Conservation (phyloP, 2,329 filamentous ascomycete species). For the Pseudocercospora ulei region DNA sequence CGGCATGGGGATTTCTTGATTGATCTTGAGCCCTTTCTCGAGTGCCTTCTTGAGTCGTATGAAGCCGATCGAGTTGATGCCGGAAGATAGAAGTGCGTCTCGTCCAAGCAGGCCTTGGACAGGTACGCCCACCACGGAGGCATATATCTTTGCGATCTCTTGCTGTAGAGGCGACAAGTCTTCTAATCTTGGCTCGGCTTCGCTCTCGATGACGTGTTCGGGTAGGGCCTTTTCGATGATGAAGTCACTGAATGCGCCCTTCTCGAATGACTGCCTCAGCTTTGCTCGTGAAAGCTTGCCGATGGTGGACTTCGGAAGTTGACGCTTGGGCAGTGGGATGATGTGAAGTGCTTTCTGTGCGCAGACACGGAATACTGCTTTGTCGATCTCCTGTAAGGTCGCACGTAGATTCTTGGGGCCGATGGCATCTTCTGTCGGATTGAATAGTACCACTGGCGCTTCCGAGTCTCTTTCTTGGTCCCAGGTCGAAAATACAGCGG, state of each 20-base stretch:
- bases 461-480: slow-evolving; percentile 20
- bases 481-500: slow-evolving; percentile 22
- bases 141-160: slow-evolving; percentile 20
- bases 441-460: slow-evolving; percentile 21
- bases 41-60: slow-evolving; percentile 23
- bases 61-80: slow-evolving; percentile 19
- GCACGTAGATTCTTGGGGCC: slow-evolving; percentile 16
- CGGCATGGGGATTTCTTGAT: slow-evolving; percentile 20
- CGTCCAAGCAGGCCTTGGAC: slow-evolving; percentile 14
- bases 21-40: slow-evolving; percentile 19
- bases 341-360: slow-evolving; percentile 20
- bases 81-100: slow-evolving; percentile 18
- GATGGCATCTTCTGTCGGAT: slow-evolving; percentile 21
- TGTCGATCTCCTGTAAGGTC: slow-evolving; percentile 18
- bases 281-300: slow-evolving; percentile 25
- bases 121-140: slow-evolving; percentile 13
- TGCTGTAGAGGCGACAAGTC: slow-evolving; percentile 15
- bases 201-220: background rate
- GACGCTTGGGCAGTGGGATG: slow-evolving; percentile 19
- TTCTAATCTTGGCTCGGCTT: slow-evolving; percentile 5
- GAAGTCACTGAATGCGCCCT: slow-evolving; percentile 15
- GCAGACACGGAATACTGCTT: slow-evolving; percentile 19
- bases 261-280: slow-evolving; percentile 18
- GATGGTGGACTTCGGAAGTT: slow-evolving; percentile 23
- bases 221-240: slow-evolving; percentile 6